Conservation (phyloP, 495 filamentous ascomycete species). For the Delitschia confertaspora region DNA sequence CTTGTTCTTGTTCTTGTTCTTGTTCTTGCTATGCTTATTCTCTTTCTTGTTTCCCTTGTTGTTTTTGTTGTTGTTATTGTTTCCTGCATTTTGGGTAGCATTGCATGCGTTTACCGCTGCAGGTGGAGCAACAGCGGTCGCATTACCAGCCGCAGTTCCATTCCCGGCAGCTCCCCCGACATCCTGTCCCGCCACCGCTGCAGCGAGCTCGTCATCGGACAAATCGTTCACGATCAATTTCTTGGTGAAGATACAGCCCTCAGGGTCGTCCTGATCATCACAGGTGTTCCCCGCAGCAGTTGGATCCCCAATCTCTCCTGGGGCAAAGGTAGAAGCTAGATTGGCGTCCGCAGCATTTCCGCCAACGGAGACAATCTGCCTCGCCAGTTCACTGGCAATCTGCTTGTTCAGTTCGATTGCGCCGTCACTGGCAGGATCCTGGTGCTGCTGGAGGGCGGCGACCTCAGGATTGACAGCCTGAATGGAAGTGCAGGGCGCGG, state of each 20-base stretch:
- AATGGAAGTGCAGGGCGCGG: slow-evolving; percentile 44
- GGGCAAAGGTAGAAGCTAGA: slow-evolving; percentile 49
- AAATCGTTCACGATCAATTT: slow-evolving; percentile 52
- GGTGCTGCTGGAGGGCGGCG: slow-evolving; percentile 26
- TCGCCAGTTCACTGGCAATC: slow-evolving; percentile 47
- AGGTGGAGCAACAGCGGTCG: neutral
- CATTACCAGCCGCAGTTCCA: slow-evolving; percentile 4
- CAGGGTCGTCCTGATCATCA: slow-evolving; percentile 38
- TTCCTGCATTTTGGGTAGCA: neutral
- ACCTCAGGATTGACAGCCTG: slow-evolving; percentile 28
- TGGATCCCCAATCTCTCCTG: slow-evolving; percentile 48
- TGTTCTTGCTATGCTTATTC: neutral
- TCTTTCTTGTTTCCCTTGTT: neutral
- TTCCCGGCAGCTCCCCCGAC: slow-evolving; percentile 22
- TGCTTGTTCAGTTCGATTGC: slow-evolving; percentile 46
- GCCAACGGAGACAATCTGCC: slow-evolving; percentile 47
- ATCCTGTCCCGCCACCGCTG: slow-evolving; percentile 38
- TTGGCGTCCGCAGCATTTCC: slow-evolving; percentile 50
- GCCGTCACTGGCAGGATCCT: slow-evolving; percentile 46
- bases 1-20: neutral
- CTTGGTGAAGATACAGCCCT: slow-evolving; percentile 55
- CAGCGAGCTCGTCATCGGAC: slow-evolving; percentile 45
- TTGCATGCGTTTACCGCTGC: neutral
- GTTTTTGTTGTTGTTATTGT: neutral
- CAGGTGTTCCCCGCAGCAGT: slow-evolving; percentile 54